These are phyloP conservation scores for Cutaneotrichosporon sp. DNA, from an alignment of 1,284 basidiomycete species.

Conservation along the genomic window DNA sequence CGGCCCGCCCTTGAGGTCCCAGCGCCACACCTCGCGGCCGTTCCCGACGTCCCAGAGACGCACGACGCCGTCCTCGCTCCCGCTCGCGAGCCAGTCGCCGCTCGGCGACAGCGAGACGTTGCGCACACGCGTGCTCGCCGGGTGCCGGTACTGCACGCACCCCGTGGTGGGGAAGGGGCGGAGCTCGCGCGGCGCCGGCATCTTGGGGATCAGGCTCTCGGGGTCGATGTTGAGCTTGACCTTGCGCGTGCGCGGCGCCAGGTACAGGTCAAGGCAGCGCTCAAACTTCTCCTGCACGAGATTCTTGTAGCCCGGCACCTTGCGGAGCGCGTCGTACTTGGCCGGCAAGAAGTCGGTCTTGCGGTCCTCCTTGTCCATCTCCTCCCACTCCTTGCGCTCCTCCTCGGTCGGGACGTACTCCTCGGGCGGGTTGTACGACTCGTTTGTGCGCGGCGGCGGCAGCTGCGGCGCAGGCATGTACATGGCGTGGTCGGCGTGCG, in stretches of 20 bases:
- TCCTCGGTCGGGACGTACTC: slow-evolving; percentile 92
- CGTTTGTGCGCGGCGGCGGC: slow-evolving; percentile 82
- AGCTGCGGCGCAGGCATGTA: slow-evolving; percentile 90
- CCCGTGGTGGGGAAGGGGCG: slow-evolving; percentile 91
- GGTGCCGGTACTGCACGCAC: slow-evolving; percentile 69
- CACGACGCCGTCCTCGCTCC: slow-evolving; percentile 85
- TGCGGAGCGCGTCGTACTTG: slow-evolving; percentile 81
- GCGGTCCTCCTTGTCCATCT: slow-evolving; percentile 83
- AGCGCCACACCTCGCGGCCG: slow-evolving; percentile 84
- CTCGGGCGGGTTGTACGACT: slow-evolving; percentile 98
- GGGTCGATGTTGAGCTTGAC: slow-evolving; percentile 89
- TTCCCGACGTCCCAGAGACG: slow-evolving; percentile 93
- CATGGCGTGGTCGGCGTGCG: slow-evolving; percentile 70
- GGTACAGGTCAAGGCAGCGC: slow-evolving; percentile 93
- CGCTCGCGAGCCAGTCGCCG: slow-evolving; percentile 88
- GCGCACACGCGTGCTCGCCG: slow-evolving; percentile 66
- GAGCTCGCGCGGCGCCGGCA: slow-evolving; percentile 90
- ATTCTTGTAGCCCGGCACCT: slow-evolving; percentile 87
- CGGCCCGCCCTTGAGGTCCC: slow-evolving; percentile 74
- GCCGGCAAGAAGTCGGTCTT: slow-evolving; percentile 86
- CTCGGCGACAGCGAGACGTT: slow-evolving; percentile 81
- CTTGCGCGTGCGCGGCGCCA: slow-evolving; percentile 88
- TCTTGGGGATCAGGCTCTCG: slow-evolving; percentile 85
- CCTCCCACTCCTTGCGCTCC: slow-evolving; percentile 83
- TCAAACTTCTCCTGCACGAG: slow-evolving; percentile 95